These are phyloP conservation scores for Saccharomycopsis fermentans DNA, from an alignment of 805 yeast genomes.

Conservation along the genomic window DNA sequence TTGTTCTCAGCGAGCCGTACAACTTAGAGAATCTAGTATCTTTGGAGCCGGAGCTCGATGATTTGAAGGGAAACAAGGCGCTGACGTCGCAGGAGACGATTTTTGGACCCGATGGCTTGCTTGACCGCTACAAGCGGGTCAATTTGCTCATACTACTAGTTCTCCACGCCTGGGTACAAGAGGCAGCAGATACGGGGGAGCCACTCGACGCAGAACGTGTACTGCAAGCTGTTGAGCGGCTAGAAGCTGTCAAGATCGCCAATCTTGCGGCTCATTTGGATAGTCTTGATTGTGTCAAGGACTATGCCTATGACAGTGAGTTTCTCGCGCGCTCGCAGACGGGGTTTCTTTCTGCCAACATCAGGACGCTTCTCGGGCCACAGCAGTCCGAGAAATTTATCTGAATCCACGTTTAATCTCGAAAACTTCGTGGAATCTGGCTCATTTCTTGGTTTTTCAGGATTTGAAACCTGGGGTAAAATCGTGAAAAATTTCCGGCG, in stretches of 20 bases:
- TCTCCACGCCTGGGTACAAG: background rate
- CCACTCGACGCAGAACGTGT: background rate
- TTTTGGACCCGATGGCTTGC: background rate
- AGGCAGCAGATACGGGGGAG: background rate
- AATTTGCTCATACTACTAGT: background rate
- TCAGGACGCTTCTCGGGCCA: no score
- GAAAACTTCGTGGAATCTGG: no score
- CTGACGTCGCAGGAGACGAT: background rate
- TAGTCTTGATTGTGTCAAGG: no score
- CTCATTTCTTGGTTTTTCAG: no score
- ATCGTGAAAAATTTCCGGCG: no score
- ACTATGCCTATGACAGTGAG: background rate
- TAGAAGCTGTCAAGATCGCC: background rate
- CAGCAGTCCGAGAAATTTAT: no score
- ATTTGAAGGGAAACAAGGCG: background rate
- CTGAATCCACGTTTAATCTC: no score
- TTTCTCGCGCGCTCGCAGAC: background rate
- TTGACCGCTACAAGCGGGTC: background rate
- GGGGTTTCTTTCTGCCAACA: background rate
- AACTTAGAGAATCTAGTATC: background rate
- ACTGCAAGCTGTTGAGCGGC: background rate
- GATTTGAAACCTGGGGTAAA: no score
- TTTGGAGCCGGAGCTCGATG: background rate
- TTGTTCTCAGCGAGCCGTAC: background rate
- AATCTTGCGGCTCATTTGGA: background rate